Base-by-base conservation (phyloP, 371 early-diverging fungal genomes). In the Zopfochytrium polystomum region DNA sequence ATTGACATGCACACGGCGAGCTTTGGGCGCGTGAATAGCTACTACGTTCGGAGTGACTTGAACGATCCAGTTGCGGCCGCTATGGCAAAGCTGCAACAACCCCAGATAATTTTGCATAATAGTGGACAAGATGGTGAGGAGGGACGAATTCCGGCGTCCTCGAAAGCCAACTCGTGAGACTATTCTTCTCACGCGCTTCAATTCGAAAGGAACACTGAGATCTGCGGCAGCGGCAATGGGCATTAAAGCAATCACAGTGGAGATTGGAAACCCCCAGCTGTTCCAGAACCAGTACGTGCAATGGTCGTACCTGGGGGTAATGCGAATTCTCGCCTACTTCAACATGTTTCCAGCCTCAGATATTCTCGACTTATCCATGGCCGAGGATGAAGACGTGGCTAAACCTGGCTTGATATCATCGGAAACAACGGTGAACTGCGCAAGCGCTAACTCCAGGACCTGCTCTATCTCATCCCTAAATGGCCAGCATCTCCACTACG, bases 1-100 rank as follows among this genome's bases (percentile, higher is more conserved):
- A 82, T 93, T 62, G 94, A 93, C 68, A 65, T 93, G 63, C 94
- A 93, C 62, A 93, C 94, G 0, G 92, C 94, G 0, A 86, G 86
- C 35, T 85, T 85, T 63, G 94, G 94, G 1, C 76, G 93, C 15
- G 83, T 88, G 33, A 93, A 93, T 69, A 88, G 88, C 0, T 84
- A 89, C 50, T 93, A 93, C 74, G 93, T 93, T 20, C 78, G 93
- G 18, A 85, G 88, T 55, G 88, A 93, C 60, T 85, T 93, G 88
- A 88, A 87, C 57, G 88, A 92, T 70, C 66, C 84, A 0, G 80
- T 78, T 1, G 83, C 88, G 2, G 83, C 87, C 2, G 76, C 79
- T 7, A 78, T 93, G 85, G 93, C 93, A 1, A 86, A 85, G 26
- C 75, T 93, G 32, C 91, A 91, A 69, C 89, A 90, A 56, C 94